Percentiles rank a stretch among this genome's conserved stretches.
phyloP scores from a whole-genome alignment of 129 eudicot species.

The Apium graveolens region DNA sequence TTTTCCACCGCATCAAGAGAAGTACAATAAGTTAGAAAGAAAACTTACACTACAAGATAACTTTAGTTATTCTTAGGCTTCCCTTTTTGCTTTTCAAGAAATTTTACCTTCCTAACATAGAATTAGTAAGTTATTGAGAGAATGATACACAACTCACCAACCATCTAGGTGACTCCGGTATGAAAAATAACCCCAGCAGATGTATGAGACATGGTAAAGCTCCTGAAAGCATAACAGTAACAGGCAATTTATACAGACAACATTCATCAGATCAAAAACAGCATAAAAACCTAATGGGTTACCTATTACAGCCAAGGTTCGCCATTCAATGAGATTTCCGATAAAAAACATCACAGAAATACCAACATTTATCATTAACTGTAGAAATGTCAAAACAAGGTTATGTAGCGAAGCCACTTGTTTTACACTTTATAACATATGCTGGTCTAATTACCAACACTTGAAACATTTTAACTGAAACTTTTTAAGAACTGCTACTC shows the following conservation, averaged over 20 bases:
- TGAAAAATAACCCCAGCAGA: conserved; percentile 21
- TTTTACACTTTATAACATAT: neutral
- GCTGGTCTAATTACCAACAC: neutral
- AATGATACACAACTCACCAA: conserved; percentile 21
- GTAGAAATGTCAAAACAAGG: neutral
- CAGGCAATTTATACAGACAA: neutral
- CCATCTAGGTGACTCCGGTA: conserved; percentile 41
- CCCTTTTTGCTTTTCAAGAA: neutral
- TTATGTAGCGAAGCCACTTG: neutral
- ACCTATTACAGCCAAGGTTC: conserved; percentile 28
- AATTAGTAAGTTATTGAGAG: neutral
- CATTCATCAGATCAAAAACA: no score
- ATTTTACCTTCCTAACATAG: neutral
- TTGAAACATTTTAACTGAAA: neutral
- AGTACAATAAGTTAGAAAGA: neutral
- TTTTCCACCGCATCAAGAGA: neutral
- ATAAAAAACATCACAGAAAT: conserved; percentile 16
- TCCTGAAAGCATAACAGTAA: conserved; percentile 14
- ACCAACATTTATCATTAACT: conserved; percentile 22
- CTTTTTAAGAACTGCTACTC: neutral
- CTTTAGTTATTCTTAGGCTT: neutral
- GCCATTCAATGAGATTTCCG: conserved; percentile 29
- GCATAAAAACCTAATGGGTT: neutral
- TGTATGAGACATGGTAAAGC: conserved; percentile 20
- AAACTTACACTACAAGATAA: no score